Conservation (phyloP, 495 filamentous ascomycete species). For the Penicillium antarcticum region DNA sequence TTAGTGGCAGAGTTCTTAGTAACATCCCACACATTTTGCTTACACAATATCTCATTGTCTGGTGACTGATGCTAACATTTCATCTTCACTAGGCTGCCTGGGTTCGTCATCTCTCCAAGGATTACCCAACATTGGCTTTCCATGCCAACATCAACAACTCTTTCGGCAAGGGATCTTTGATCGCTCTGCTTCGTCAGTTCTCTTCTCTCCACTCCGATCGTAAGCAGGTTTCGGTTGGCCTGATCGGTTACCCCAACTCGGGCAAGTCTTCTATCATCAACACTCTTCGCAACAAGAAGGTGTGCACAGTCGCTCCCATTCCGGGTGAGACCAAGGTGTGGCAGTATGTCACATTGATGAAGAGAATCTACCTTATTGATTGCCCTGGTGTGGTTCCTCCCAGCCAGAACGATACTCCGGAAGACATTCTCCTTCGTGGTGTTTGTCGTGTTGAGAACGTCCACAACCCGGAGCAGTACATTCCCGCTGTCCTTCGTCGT, state of each 20-base stretch:
- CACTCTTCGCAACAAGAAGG: constrained; percentile 85
- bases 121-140: constrained; percentile 91
- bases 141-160: constrained; percentile 90
- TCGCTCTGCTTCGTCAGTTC: constrained; percentile 84
- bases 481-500: constrained; percentile 72
- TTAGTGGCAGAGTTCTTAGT: constrained; percentile 90
- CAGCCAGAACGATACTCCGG: constrained; percentile 70
- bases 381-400: constrained; percentile 96
- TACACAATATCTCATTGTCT: constrained; percentile 15
- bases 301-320: constrained; percentile 91
- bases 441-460: constrained; percentile 94
- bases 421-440: constrained; percentile 88
- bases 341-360: constrained; percentile 98
- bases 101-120: constrained; percentile 76
- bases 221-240: constrained; percentile 87
- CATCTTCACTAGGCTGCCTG: constrained; percentile 66
- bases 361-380: constrained; percentile 94
- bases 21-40: constrained; percentile 88
- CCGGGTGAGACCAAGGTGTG: constrained; percentile 92
- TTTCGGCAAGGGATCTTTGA: constrained; percentile 79
- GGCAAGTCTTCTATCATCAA: constrained; percentile 95
- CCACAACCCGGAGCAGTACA: constrained; percentile 92
- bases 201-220: constrained; percentile 83
- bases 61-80: constrained; percentile 38
- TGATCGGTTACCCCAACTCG: constrained; percentile 85